phyloP scores from a whole-genome alignment of 768 basidiomycete species.

The Hypholoma fasciculare region DNA sequence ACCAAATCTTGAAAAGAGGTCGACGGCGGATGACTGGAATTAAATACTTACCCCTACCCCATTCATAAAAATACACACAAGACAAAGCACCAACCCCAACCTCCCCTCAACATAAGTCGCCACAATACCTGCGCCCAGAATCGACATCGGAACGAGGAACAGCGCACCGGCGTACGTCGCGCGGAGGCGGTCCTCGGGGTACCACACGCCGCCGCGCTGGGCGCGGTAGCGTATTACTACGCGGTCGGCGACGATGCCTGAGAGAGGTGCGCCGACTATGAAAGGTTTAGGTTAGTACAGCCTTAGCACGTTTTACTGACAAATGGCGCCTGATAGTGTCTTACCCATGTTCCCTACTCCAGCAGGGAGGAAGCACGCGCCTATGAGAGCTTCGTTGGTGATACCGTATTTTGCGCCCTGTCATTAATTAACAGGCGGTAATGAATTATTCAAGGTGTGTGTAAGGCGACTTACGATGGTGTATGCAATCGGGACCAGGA shows the following conservation, averaged over 20 bases:
- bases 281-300: background rate
- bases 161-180: conserved; percentile 44
- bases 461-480: conserved; percentile 51
- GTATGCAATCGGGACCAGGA: conserved; percentile 64
- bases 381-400: conserved; percentile 55
- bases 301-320: too few species aligned
- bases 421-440: too few species aligned
- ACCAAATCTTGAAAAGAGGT: background rate
- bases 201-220: conserved; percentile 51
- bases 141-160: conserved; percentile 50
- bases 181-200: conserved; percentile 65
- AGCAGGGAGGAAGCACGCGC: conserved; percentile 59
- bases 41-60: conserved; percentile 53
- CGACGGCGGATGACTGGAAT: background rate
- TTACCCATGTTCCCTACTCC: conserved; percentile 61
- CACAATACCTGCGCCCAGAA: conserved; percentile 44
- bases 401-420: conserved; percentile 62
- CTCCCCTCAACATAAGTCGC: conserved; percentile 46
- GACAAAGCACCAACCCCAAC: conserved; percentile 45
- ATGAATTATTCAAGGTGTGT: too few species aligned
- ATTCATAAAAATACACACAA: conserved; percentile 59
- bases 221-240: conserved; percentile 43
- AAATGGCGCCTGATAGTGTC: background rate
- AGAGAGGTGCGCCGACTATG: conserved; percentile 55
- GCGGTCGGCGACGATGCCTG: conserved; percentile 55